A percentile compares a stretch with the other conserved stretches of the same genome.
phyloP scores from a whole-genome alignment of 768 basidiomycete species.

The Inosperma sp. region DNA sequence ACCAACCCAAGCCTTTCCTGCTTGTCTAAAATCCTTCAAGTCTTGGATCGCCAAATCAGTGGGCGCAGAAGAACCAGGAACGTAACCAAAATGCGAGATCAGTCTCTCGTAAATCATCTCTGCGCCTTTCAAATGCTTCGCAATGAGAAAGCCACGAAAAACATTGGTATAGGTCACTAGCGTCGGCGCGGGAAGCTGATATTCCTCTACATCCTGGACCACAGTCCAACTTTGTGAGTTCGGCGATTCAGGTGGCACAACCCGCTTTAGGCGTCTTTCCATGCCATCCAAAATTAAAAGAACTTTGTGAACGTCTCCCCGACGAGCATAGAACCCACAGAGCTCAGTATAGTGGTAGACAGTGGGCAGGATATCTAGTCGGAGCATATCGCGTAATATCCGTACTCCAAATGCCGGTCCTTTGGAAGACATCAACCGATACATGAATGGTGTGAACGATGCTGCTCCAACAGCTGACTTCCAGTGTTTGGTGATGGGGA shows the following conservation, averaged over 20 bases:
- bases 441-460: conserved; percentile 54
- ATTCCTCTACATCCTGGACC: not conserved
- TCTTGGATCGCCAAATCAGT: conserved; percentile 7
- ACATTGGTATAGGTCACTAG: conserved; percentile 36
- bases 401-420: conserved; percentile 31
- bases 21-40: conserved; percentile 9
- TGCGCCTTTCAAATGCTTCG: conserved; percentile 27
- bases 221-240: too few relatives aligned
- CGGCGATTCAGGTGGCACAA: too few relatives aligned
- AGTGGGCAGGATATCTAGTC: conserved; percentile 41
- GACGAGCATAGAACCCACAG: conserved; percentile 41
- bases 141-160: conserved; percentile 34
- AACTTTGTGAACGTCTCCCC: conserved; percentile 33
- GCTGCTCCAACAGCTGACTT: conserved; percentile 24
- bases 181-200: conserved; percentile 22
- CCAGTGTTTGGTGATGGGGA: conserved; percentile 28
- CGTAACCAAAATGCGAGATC: conserved; percentile 19
- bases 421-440: conserved; percentile 30
- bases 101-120: conserved; percentile 27
- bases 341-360: conserved; percentile 48
- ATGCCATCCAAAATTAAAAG: conserved; percentile 40
- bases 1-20: conserved; percentile 11
- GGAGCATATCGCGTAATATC: conserved; percentile 52
- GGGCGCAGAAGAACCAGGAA: conserved; percentile 14
- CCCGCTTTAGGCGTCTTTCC: conserved; percentile 23